Evolutionary conservation across 345 rosid genomes (phyloP), one percentile per base, ranked within the genome.

Genomic region (Eucalyptus leucophloia): DNA sequence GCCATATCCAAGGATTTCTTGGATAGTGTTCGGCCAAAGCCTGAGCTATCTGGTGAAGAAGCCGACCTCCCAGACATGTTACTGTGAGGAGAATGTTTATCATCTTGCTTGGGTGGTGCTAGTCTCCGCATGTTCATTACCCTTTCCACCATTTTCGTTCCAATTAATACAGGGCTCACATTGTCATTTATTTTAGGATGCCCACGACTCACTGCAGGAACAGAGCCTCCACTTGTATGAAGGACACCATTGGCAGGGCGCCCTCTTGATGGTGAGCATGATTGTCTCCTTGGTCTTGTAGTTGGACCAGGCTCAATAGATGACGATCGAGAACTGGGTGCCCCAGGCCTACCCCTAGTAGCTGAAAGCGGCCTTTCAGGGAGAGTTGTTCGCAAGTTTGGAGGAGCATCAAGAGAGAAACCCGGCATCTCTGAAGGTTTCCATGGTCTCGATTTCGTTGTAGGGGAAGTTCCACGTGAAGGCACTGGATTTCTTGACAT

Each of bases 371-470:
- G 99, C 88, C 99, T 94, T 69, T 97, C 97, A 9, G 99, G 96
- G 88, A 94, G 86, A 60, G 99, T 91, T 58, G 99, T 98, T 91
- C 99, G 96, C 88, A 98, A 93, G 93, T 98, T 98, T 87, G 99
- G 99, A 62, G 99, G 99, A 86, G 99, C 96, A 91, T 97, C 99
- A 87, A 94, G 94, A 7, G 99, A 98, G 92, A 93, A 98, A 88
- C 99, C 99, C 58, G 99, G 99, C 98, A 98, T 98, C 92, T 97
- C 97, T n/a, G 99, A 96, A 37, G 99, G 99, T 91, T 96, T 98
- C 99, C 99, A 98, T 87, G 99, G 96, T 88, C 98, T 94, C 89
- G 99, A 92, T 92, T 95, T 97, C 88, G 92, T 93, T 12, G 96
- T 93, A 30, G 98, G 99, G 89, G 99, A 97, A 85, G 95, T 90